Conservation (phyloP, 805 yeast genomes). For the Pichia cephalocereana region DNA sequence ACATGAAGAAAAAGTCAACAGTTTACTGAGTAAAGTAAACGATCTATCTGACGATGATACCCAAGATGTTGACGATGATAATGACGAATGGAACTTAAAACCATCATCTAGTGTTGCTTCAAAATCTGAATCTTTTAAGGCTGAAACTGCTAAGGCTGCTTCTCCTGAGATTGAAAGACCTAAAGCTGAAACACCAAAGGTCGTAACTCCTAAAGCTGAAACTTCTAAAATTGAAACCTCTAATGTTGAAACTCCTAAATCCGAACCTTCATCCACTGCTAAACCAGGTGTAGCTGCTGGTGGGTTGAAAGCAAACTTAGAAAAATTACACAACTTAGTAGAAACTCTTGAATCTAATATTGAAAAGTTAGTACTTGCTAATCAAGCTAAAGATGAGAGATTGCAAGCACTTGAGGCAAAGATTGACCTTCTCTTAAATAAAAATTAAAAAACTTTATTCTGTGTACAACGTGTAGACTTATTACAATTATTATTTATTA, state of each 20-base stretch:
- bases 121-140: background rate
- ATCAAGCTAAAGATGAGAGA: slow-evolving; percentile 57
- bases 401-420: slow-evolving; percentile 50
- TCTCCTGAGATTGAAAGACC: background rate
- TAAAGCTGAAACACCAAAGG: background rate
- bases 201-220: background rate
- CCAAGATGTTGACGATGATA: slow-evolving; percentile 20
- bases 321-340: slow-evolving; percentile 52
- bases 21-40: slow-evolving; percentile 38
- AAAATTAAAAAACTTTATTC: slow-evolving; percentile 14
- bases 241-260: too few relatives aligned
- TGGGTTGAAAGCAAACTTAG: slow-evolving; percentile 65
- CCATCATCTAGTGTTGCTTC: background rate
- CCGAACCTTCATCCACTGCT: background rate
- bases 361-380: slow-evolving; percentile 39
- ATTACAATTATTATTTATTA: background rate
- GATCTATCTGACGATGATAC: slow-evolving; percentile 32
- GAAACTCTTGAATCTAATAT: slow-evolving; percentile 49
- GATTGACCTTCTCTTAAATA: slow-evolving; percentile 43
- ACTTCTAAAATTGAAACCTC: background rate
- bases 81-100: slow-evolving; percentile 23
- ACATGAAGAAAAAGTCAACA: slow-evolving; percentile 37
- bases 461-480: background rate
- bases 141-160: too few relatives aligned
- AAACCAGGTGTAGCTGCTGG: slow-evolving; percentile 36